Percentiles rank a stretch among this genome's conserved stretches.
Conservation (phyloP, 129 eudicot species). For the Gnaphalium uliginosum region DNA sequence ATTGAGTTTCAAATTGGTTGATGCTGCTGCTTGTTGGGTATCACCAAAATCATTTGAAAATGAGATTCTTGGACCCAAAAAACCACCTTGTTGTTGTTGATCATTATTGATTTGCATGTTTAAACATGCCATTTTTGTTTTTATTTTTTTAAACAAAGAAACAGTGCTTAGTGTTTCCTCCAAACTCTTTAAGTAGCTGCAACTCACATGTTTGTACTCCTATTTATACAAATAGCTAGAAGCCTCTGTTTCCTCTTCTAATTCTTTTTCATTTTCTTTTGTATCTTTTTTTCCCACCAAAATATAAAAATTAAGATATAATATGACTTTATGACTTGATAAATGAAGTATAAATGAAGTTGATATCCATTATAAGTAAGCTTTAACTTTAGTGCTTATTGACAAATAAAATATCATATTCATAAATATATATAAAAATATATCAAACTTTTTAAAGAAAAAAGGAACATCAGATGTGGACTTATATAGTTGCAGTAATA, state of each 20-base stretch:
- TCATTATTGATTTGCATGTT: slow-evolving; percentile 69
- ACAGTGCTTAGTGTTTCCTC: slow-evolving; percentile 31
- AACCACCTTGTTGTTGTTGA: slow-evolving; percentile 45
- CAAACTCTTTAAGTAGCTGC: slow-evolving; percentile 30
- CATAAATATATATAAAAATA: too few species aligned
- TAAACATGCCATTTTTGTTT: slow-evolving; percentile 70
- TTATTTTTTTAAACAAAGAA: not conserved
- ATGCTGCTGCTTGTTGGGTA: slow-evolving; percentile 40
- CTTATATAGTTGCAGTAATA: too few species aligned
- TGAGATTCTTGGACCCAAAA: slow-evolving; percentile 87
- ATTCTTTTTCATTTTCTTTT: not conserved
- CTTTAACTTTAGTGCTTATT: not conserved
- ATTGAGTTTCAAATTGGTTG: slow-evolving; percentile 33
- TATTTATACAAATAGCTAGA: slow-evolving; percentile 30
- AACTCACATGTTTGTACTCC: slow-evolving; percentile 39
- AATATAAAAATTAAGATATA: not conserved
- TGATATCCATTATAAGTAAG: too few species aligned
- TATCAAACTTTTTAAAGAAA: too few species aligned
- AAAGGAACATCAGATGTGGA: too few species aligned
- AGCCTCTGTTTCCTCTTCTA: slow-evolving; percentile 5
- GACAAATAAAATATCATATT: not conserved
- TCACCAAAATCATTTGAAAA: slow-evolving; percentile 93
- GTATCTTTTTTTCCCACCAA: not conserved
- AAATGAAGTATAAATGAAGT: too few species aligned
- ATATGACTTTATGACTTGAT: not conserved